Conservation (phyloP, 345 rosid genomes). For the Camelina laxa region DNA sequence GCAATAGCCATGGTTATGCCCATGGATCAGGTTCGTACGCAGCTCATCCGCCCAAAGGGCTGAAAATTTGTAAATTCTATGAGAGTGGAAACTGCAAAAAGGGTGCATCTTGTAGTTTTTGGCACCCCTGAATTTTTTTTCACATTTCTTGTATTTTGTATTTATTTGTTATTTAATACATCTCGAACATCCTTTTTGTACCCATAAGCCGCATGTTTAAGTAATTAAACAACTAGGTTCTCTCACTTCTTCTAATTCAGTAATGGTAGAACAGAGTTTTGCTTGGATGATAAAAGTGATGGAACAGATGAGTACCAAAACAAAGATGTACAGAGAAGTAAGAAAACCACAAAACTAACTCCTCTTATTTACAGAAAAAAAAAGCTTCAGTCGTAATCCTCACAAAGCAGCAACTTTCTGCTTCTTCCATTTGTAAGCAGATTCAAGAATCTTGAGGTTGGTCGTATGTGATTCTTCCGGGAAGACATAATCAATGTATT, state of each 20-base stretch:
- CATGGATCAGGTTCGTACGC: slow-evolving; percentile 58
- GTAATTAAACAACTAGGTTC: slow-evolving; percentile 16
- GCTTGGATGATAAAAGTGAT: slow-evolving; percentile 5
- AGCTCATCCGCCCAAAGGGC: slow-evolving; percentile 70
- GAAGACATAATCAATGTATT: slow-evolving; percentile 66
- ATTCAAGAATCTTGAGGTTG: slow-evolving; percentile 71
- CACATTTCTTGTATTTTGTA: slow-evolving; percentile 34
- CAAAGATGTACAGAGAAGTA: neutral
- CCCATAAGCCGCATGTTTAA: slow-evolving; percentile 11
- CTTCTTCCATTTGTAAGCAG: slow-evolving; percentile 76
- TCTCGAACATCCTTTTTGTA: slow-evolving; percentile 37
- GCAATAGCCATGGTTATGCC: slow-evolving; percentile 52
- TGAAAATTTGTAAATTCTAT: slow-evolving; percentile 72
- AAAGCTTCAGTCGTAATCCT: slow-evolving; percentile 29
- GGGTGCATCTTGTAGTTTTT: slow-evolving; percentile 78
- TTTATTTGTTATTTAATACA: slow-evolving; percentile 28
- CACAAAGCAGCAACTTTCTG: slow-evolving; percentile 47
- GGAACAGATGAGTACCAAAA: neutral
- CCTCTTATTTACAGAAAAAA: neutral
- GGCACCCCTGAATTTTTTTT: slow-evolving; percentile 62
- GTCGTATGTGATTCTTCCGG: slow-evolving; percentile 68
- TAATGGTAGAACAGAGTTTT: too few relatives aligned
- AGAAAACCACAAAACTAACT: too few relatives aligned
- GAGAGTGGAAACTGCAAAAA: slow-evolving; percentile 76
- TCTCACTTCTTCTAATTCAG: neutral